These are phyloP conservation scores for Rhizopus sp. DNA, from an alignment of 371 early-diverging fungal genomes.

Conservation along the genomic window DNA sequence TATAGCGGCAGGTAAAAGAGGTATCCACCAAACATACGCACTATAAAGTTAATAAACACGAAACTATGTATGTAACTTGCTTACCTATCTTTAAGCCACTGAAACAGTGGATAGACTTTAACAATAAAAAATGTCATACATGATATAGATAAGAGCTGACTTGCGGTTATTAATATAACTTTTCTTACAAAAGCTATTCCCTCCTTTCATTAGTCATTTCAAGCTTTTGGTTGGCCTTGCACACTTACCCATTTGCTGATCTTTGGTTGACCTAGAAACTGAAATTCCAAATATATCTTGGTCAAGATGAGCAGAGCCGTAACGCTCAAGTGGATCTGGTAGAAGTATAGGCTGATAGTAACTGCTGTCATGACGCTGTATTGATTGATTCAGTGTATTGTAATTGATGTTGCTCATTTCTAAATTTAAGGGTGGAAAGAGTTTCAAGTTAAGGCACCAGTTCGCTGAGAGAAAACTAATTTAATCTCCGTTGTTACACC, in stretches of 20 bases:
- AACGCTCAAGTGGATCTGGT: slow-evolving; percentile 23
- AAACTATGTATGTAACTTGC: background rate
- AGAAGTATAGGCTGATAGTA: slow-evolving; percentile 17
- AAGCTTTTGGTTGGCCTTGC: background rate
- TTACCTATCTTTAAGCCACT: slow-evolving; percentile 27
- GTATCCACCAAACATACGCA: slow-evolving; percentile 24
- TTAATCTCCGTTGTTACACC: too few relatives aligned
- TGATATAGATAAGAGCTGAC: slow-evolving; percentile 63
- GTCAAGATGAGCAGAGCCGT: slow-evolving; percentile 27
- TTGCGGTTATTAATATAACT: slow-evolving; percentile 29
- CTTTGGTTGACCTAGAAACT: slow-evolving; percentile 20
- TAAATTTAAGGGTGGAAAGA: background rate
- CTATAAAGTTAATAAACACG: background rate
- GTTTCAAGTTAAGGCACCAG: too few relatives aligned
- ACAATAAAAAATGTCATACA: slow-evolving; percentile 15
- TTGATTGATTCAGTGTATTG: slow-evolving; percentile 8
- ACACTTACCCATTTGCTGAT: slow-evolving; percentile 24
- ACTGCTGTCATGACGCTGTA: background rate
- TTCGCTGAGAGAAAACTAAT: too few relatives aligned
- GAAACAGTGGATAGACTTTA: slow-evolving; percentile 22
- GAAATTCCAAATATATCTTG: slow-evolving; percentile 29
- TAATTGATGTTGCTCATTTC: slow-evolving; percentile 6
- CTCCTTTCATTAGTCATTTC: too few relatives aligned
- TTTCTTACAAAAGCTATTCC: slow-evolving; percentile 22
- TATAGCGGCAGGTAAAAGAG: slow-evolving; percentile 12